A percentile compares a stretch with the other conserved stretches of the same genome.
phyloP scores from a whole-genome alignment of 208 protist genomes.

The Crithidia bombi region DNA sequence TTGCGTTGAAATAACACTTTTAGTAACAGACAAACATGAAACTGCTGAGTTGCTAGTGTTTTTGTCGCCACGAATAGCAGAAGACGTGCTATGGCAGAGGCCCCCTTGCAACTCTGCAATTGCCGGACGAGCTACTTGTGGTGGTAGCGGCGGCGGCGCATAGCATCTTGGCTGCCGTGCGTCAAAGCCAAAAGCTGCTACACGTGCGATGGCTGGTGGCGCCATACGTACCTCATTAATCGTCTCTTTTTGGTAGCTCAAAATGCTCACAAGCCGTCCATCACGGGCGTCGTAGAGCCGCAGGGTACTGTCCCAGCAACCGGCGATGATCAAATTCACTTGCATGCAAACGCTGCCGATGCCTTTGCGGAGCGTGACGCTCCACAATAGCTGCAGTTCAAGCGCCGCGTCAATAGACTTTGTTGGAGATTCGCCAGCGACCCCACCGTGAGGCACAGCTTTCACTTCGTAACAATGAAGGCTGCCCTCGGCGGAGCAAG shows the following conservation, averaged over 20 bases:
- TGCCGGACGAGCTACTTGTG: not conserved
- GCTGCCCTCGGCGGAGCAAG: slow-evolving; percentile 66
- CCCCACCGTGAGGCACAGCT: not conserved
- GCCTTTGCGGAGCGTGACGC: slow-evolving; percentile 54
- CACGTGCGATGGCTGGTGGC: slow-evolving; percentile 21
- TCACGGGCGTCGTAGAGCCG: slow-evolving; percentile 64
- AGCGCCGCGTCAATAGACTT: slow-evolving; percentile 2
- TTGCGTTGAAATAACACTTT: not conserved
- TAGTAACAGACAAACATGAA: not conserved
- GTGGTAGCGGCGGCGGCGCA: slow-evolving; percentile 2
- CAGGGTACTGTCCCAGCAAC: slow-evolving; percentile 79
- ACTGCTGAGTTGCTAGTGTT: not conserved
- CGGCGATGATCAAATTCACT: slow-evolving; percentile 56
- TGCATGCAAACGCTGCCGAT: slow-evolving; percentile 63
- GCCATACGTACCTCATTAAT: slow-evolving; percentile 63
- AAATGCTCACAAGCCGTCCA: slow-evolving; percentile 58
- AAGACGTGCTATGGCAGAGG: not conserved
- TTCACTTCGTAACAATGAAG: slow-evolving; percentile 68
- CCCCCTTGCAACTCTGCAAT: not conserved
- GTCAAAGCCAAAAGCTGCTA: slow-evolving; percentile 74
- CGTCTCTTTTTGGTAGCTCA: slow-evolving; percentile 58
- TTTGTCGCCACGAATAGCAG: not conserved
- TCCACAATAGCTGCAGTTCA: slow-evolving; percentile 52
- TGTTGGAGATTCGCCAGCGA: not conserved
- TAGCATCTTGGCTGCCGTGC: slow-evolving; percentile 51